Evolutionary conservation across 2,329 filamentous ascomycete species (phyloP), one percentile per base, ranked within the genome.

Genomic region (Alternaria incomplexa): DNA sequence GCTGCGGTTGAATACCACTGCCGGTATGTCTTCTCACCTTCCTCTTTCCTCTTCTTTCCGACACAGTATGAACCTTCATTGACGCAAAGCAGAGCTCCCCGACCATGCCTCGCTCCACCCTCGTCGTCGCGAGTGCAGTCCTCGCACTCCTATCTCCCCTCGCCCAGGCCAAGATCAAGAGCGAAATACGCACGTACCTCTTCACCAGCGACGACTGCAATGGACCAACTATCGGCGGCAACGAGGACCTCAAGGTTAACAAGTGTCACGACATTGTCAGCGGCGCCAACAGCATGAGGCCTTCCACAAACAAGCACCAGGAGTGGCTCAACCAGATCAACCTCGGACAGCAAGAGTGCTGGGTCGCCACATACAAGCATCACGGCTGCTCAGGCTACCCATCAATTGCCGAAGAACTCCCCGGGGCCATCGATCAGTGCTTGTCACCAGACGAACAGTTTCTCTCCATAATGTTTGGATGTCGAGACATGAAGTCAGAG

Each of bases 201-300:
- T 77, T 70, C 60, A n/a, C 20, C 40, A 62, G 46, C 15, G 28
- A 58, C 10, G 50, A 64, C 48, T 77, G 74, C 58, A 48, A 58
- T 5, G 73, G 66, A 36, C 15, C 61, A 8, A 65, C 72, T 6
- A 28, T 61, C 3, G 59, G 51, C 17, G 52, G 40, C 26, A 69
- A 71, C 8, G 32, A 67, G 50, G 71, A 76, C 47, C n/a, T 75
- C 51, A 62, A 66, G 20, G 43, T 44, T n/a, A 60, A 58, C 26
- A 15, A 69, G 6, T 78, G 75, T 56, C 50, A 58, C n/a, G 45
- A 62, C 11, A 44, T 74, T 15, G 25, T 50, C 8, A n/a, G 40
- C 9, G 63, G 63, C n/a, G 57, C 69, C 30, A 52, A 25, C 40
- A 67, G 72, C 65, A 56, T 75, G 56, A 60, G 44, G 40, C 64